Evolutionary conservation across 2,329 filamentous ascomycete genomes (phyloP).

Genomic region (Fusarium acutatum): DNA sequence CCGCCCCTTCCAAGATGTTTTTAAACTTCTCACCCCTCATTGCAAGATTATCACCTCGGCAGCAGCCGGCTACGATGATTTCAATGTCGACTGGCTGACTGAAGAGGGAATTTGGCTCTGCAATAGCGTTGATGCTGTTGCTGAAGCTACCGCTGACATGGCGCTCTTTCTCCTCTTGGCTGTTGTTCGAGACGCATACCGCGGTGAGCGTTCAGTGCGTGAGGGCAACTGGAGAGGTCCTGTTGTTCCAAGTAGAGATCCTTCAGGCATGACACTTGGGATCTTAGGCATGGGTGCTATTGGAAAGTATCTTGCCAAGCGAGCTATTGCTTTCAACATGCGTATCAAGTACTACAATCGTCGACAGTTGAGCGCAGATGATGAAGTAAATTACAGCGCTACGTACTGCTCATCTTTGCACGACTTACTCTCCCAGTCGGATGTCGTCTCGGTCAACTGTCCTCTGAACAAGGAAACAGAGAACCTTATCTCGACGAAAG

Average conservation of each 20-base stretch:
- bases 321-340: constrained; percentile 54
- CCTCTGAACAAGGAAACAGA: constrained; percentile 53
- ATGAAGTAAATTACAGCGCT: constrained; percentile 47
- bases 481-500: constrained; percentile 48
- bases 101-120: constrained; percentile 59
- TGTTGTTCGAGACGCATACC: constrained; percentile 55
- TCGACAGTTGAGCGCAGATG: constrained; percentile 42
- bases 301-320: constrained; percentile 53
- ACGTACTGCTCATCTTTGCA: constrained; percentile 50
- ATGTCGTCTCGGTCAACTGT: constrained; percentile 52
- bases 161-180: constrained; percentile 48
- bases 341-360: constrained; percentile 56
- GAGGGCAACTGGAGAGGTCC: constrained; percentile 50
- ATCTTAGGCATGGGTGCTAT: constrained; percentile 60
- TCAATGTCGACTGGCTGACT: constrained; percentile 55
- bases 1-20: constrained; percentile 59
- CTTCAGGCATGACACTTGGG: constrained; percentile 54
- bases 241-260: constrained; percentile 50
- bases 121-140: constrained; percentile 61
- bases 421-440: constrained; percentile 50
- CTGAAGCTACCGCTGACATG: constrained; percentile 62
- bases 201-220: constrained; percentile 49
- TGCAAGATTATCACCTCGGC: constrained; percentile 58
- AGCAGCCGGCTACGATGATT: constrained; percentile 58
- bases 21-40: constrained; percentile 50